Conservation (phyloP, 257 asterid species). For the Plantago elongata region DNA sequence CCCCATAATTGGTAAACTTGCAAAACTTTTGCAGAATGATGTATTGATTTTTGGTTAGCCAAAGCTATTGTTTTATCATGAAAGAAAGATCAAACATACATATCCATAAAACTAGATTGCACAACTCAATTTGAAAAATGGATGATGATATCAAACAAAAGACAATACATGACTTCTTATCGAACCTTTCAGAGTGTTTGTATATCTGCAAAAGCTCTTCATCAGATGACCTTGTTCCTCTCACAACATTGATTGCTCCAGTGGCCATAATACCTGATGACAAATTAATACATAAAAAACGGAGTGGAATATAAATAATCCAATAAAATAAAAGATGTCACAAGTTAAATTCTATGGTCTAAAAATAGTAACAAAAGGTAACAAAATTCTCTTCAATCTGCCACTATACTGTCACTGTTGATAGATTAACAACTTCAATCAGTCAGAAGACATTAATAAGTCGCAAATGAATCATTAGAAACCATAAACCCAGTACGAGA, state of each 20-base stretch:
- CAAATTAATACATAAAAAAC: constrained; percentile 18
- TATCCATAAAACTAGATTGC: no score
- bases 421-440: neutral
- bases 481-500: no score
- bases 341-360: neutral
- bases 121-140: no score
- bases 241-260: constrained; percentile 88
- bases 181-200: constrained; percentile 86
- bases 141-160: neutral
- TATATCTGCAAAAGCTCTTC: constrained; percentile 86
- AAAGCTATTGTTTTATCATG: no score
- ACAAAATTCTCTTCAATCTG: neutral
- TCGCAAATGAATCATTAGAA: no score
- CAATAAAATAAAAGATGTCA: constrained; percentile 1
- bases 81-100: no score
- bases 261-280: constrained; percentile 82
- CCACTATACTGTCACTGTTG: neutral
- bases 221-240: constrained; percentile 88
- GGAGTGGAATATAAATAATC: no score
- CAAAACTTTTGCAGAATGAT: no score
- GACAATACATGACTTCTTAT: constrained; percentile 3
- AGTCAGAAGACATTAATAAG: no score
- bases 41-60: no score
- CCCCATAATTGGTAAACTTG: no score
- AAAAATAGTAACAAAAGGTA: neutral